phyloP scores from a whole-genome alignment of 2,329 filamentous ascomycete genomes.

The Aureobasidium mangrovei region DNA sequence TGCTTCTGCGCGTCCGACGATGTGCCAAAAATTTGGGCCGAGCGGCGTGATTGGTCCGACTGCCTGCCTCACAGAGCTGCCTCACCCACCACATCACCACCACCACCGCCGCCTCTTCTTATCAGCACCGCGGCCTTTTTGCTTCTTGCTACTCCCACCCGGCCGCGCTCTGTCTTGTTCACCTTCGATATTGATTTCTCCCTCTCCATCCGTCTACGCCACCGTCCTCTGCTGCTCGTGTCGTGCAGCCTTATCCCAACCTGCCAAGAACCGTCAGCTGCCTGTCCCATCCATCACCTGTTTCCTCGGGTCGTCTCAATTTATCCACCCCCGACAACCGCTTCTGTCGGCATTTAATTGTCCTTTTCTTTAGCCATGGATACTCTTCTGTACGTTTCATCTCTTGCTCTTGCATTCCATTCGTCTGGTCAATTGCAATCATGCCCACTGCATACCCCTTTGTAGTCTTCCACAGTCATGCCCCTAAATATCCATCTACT shows the following conservation, averaged over 20 bases:
- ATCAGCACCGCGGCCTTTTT: not conserved
- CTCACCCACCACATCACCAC: not conserved
- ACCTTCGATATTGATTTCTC: not conserved
- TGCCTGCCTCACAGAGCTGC: not conserved
- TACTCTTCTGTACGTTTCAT: constrained; percentile 49
- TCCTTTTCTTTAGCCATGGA: constrained; percentile 40
- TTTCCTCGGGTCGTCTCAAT: not conserved
- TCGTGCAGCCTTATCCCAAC: not conserved
- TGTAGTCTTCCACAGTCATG: constrained; percentile 46
- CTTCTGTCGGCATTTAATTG: not conserved
- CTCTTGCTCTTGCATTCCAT: not conserved
- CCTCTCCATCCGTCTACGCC: not conserved
- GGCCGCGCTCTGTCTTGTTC: not conserved
- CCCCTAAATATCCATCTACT: constrained; percentile 43
- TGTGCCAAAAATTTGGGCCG: constrained; percentile 14
- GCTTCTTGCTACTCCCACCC: not conserved
- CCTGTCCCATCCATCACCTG: constrained; percentile 9
- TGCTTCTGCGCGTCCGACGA: constrained; percentile 12
- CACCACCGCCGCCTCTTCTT: not conserved
- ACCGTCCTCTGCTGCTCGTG: not conserved
- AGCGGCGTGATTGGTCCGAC: constrained; percentile 13
- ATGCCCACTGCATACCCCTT: constrained; percentile 4
- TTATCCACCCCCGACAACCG: not conserved
- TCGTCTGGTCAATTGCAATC: not conserved
- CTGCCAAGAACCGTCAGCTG: constrained; percentile 7